Conservation (phyloP, 805 yeast genomes). For the Blastobotrys mokoenaii region DNA sequence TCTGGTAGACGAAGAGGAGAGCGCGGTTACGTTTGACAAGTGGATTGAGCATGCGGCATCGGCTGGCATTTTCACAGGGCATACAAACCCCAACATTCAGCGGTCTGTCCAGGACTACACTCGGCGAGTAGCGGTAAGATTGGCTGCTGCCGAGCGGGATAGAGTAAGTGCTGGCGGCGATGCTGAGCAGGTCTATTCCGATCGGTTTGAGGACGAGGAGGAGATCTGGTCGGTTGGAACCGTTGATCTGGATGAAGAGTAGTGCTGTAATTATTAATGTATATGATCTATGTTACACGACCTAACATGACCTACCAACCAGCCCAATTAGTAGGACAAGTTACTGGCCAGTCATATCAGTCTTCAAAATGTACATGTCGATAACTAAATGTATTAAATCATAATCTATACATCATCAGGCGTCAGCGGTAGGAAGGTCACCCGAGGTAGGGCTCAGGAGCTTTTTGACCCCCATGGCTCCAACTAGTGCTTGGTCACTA, state of each 20-base stretch:
- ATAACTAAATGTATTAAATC: no score
- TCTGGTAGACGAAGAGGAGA: conserved; percentile 58
- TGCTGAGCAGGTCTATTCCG: conserved; percentile 74
- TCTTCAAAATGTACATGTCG: no score
- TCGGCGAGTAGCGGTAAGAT: conserved; percentile 78
- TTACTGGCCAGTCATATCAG: no score
- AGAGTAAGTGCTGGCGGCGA: conserved; percentile 87
- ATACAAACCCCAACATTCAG: conserved; percentile 17
- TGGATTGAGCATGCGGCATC: conserved; percentile 48
- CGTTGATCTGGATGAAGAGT: conserved; percentile 4
- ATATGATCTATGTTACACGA: no score
- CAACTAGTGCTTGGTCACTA: no score
- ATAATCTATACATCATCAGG: no score
- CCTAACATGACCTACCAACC: no score
- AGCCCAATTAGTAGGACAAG: no score
- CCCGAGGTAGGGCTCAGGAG: no score
- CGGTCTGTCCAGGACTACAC: conserved; percentile 85
- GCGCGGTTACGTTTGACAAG: conserved; percentile 41
- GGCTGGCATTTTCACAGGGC: conserved; percentile 20
- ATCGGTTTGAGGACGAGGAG: conserved; percentile 73
- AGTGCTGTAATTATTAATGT: no score
- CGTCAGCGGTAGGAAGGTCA: no score
- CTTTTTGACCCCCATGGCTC: no score
- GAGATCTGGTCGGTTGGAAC: conserved; percentile 73
- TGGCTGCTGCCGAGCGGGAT: conserved; percentile 82